phyloP scores from a whole-genome alignment of 208 protist genomes.

The Acanthamoeba pearcei region DNA sequence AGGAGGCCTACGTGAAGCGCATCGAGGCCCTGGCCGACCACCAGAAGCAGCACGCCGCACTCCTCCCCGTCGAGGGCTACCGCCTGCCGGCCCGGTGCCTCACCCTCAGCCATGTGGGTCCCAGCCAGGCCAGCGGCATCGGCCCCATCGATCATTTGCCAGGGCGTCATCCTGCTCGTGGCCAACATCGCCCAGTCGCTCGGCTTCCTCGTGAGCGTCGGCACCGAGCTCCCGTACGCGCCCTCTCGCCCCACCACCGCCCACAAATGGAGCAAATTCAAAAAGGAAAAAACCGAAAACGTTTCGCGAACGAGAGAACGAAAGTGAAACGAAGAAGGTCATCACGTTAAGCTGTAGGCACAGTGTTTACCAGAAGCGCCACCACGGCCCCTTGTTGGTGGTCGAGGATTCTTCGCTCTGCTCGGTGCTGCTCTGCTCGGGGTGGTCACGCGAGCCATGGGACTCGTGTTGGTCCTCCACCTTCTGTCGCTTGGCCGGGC shows the following conservation, averaged over 20 bases:
- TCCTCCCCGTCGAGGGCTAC: too few species aligned
- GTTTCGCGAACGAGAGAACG: too few species aligned
- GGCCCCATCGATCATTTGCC: background rate
- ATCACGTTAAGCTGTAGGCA: too few species aligned
- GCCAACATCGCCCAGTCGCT: slow-evolving; percentile 72
- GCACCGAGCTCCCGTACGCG: background rate
- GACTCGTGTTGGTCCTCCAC: background rate
- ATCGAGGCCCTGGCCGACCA: slow-evolving; percentile 8
- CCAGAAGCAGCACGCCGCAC: background rate
- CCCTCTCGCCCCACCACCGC: too few species aligned
- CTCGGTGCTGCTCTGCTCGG: background rate
- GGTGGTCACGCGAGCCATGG: background rate
- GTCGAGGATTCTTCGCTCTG: background rate
- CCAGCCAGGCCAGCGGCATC: background rate
- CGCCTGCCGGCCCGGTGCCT: too few species aligned
- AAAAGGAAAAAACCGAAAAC: too few species aligned
- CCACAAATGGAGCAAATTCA: too few species aligned
- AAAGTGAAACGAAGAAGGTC: too few species aligned
- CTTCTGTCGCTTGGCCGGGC: background rate
- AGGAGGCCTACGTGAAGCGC: slow-evolving; percentile 8
- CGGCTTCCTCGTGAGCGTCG: slow-evolving; percentile 66
- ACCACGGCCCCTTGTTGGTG: background rate
- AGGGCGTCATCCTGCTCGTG: background rate
- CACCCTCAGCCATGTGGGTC: too few species aligned
- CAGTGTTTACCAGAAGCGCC: background rate